These are phyloP conservation scores for Cystobasidium pallidum DNA, from an alignment of 1,284 basidiomycete genomes.

Conservation along the genomic window DNA sequence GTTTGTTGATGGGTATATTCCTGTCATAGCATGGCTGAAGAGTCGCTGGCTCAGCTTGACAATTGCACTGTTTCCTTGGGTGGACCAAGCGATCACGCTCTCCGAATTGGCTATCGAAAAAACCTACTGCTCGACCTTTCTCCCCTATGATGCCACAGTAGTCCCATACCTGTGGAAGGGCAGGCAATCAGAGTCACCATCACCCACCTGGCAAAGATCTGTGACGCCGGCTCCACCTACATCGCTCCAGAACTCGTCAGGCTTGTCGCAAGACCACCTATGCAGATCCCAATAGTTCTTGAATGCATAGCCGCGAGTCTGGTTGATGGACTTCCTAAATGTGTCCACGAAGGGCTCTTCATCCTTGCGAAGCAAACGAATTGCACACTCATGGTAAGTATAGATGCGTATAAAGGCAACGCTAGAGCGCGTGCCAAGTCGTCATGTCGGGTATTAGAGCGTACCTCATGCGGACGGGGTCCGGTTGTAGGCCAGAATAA, in stretches of 20 bases:
- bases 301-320: conserved; percentile 23
- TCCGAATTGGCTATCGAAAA: neutral
- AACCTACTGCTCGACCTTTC: conserved; percentile 28
- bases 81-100: neutral
- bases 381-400: neutral
- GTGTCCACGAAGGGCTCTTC: conserved; percentile 35
- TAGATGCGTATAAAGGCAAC: neutral
- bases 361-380: neutral
- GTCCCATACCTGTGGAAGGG: conserved; percentile 23
- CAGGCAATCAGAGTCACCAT: neutral
- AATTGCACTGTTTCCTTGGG: too few species aligned
- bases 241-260: conserved; percentile 41
- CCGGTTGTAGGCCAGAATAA: conserved; percentile 29
- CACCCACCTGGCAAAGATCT: too few species aligned
- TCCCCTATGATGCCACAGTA: conserved; percentile 34
- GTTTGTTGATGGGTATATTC: conserved; percentile 37
- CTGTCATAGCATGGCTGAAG: conserved; percentile 26
- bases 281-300: conserved; percentile 36
- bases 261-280: conserved; percentile 25
- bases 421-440: neutral
- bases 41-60: neutral
- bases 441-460: neutral
- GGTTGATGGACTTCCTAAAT: conserved; percentile 33
- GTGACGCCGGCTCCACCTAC: too few species aligned
- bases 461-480: conserved; percentile 30